Conservation (phyloP, 1,139 yeast genomes). For the Yamadazyma taylorii region DNA sequence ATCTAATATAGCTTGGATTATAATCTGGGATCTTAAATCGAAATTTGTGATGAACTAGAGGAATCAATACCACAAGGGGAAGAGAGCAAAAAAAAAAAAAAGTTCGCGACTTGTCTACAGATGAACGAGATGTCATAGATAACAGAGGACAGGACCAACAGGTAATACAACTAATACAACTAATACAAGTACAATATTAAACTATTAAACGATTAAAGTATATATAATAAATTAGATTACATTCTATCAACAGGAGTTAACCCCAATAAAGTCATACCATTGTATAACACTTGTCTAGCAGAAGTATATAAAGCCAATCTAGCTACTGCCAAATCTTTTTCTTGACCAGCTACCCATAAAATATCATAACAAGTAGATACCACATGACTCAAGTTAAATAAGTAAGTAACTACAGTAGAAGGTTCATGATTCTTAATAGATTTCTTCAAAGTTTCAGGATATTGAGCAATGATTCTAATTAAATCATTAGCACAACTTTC, state of each 20-base stretch:
- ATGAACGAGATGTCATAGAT: no score
- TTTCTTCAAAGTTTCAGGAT: conserved; percentile 86
- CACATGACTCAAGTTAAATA: conserved; percentile 88
- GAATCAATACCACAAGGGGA: no score
- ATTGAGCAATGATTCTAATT: conserved; percentile 80
- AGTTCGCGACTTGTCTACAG: no score
- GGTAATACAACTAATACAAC: no score
- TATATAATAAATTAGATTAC: conserved; percentile 41
- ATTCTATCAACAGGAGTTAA: conserved; percentile 98
- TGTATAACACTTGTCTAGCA: conserved; percentile 85
- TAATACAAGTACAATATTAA: neutral
- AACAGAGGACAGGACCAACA: no score
- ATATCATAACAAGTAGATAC: conserved; percentile 95
- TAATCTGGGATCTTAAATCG: no score
- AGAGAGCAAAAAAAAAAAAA: no score
- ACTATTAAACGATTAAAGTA: no score
- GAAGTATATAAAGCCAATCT: conserved; percentile 90
- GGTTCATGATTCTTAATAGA: conserved; percentile 90
- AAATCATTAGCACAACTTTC: conserved; percentile 77
- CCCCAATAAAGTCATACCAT: conserved; percentile 90
- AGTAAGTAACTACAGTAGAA: conserved; percentile 88
- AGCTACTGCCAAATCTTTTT: conserved; percentile 81
- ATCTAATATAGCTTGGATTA: no score
- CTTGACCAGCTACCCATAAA: conserved; percentile 97
- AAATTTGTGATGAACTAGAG: no score